These are phyloP conservation scores for Beauveria scarabaeidicola DNA, from an alignment of 2,329 filamentous ascomycete species.

Conservation along the genomic window DNA sequence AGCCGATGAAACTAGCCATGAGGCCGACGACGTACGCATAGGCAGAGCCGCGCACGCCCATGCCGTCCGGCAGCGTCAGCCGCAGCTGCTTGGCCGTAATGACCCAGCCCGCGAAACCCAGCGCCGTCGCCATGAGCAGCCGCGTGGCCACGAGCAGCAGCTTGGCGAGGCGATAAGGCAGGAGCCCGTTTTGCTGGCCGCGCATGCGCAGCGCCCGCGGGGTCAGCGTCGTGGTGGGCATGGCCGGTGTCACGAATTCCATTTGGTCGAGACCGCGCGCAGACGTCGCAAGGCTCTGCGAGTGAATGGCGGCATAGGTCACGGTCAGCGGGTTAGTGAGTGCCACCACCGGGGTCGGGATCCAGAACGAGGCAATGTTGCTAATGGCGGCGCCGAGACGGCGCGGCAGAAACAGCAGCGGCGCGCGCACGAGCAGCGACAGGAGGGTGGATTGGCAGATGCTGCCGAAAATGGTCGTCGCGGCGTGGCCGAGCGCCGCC, in stretches of 20 bases:
- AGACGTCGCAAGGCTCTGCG: slow-evolving; percentile 67
- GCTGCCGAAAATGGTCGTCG: slow-evolving; percentile 82
- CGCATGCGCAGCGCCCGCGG: slow-evolving; percentile 41
- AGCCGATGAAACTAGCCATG: slow-evolving; percentile 89
- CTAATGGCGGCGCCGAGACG: slow-evolving; percentile 57
- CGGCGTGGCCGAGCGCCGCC: slow-evolving; percentile 73
- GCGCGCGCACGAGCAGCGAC: slow-evolving; percentile 71
- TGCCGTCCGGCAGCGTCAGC: slow-evolving; percentile 45
- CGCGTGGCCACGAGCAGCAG: slow-evolving; percentile 83
- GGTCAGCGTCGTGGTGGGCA: slow-evolving; percentile 64
- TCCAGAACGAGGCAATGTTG: slow-evolving; percentile 66
- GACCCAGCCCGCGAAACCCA: slow-evolving; percentile 96
- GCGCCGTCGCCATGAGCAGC: slow-evolving; percentile 79
- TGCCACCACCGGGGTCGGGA: slow-evolving; percentile 76
- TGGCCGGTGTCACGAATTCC: slow-evolving; percentile 65
- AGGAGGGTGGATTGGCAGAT: slow-evolving; percentile 83
- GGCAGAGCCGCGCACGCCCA: slow-evolving; percentile 63
- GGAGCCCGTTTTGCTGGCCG: slow-evolving; percentile 46
- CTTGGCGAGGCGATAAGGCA: slow-evolving; percentile 86
- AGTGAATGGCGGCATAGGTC: slow-evolving; percentile 91
- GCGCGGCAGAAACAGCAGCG: slow-evolving; percentile 73
- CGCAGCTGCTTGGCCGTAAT: slow-evolving; percentile 74
- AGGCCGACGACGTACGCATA: slow-evolving; percentile 94
- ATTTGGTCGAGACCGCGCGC: slow-evolving; percentile 75
- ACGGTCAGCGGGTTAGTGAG: slow-evolving; percentile 87